These are phyloP conservation scores for Solanum chacoense DNA, from an alignment of 305 asterid species.

Conservation along the genomic window DNA sequence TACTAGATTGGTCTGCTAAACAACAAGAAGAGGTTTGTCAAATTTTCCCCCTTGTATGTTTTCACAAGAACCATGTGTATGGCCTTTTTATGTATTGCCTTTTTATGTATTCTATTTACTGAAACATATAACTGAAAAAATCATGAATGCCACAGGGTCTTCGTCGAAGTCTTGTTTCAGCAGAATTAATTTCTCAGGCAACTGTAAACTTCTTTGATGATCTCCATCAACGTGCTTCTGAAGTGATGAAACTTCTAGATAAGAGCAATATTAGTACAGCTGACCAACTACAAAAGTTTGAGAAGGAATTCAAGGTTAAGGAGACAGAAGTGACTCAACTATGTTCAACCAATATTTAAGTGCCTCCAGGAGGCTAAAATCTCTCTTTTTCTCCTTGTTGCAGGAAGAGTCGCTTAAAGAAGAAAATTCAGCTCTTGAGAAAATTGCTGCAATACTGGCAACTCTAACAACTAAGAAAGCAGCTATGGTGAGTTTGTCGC, in stretches of 20 bases:
- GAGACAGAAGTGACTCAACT: not conserved
- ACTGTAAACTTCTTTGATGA: constrained; percentile 51
- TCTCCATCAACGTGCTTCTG: constrained; percentile 41
- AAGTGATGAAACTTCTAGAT: constrained; percentile 46
- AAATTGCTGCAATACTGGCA: constrained; percentile 53
- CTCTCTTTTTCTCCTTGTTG: not conserved
- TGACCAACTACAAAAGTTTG: constrained; percentile 41
- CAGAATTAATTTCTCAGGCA: constrained; percentile 56
- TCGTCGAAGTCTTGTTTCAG: constrained; percentile 40
- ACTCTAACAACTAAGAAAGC: constrained; percentile 46
- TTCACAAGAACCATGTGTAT: not conserved
- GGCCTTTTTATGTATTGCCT: not conserved
- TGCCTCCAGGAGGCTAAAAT: not conserved
- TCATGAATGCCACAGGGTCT: constrained; percentile 31
- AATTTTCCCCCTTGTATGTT: not conserved
- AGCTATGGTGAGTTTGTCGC: constrained; percentile 31
- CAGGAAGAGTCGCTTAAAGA: constrained; percentile 76
- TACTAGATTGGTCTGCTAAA: constrained; percentile 51
- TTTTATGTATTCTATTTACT: not conserved
- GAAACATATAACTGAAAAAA: not conserved
- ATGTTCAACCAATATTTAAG: not conserved
- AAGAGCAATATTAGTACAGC: constrained; percentile 37
- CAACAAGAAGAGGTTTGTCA: constrained; percentile 57
- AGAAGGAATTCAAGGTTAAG: constrained; percentile 53
- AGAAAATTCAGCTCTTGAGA: constrained; percentile 50